Base-by-base conservation (phyloP, 306 rosid genomes). In the Aeschynomene evenia region DNA sequence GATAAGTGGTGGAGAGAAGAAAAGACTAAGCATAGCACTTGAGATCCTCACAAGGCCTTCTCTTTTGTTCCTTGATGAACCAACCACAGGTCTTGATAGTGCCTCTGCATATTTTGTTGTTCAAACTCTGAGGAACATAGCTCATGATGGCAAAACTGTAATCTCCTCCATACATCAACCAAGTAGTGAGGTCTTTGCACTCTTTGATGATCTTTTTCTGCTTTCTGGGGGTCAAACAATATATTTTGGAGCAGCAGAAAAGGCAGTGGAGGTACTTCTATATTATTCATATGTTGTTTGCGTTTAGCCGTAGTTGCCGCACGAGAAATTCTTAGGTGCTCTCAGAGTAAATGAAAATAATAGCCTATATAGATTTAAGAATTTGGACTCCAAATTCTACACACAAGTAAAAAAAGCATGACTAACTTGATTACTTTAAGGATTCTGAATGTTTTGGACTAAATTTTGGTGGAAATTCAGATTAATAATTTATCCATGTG, bases 121-220 rank as follows among this genome's bases (percentile, higher is more conserved):
- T 46, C 97, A 90, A 71, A 86, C 96, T 9, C 84, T 90, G 42
- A 76, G 97, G 69, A 82, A 80, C 22, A 82, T 90, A 36, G 94
- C 97, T 55, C 86, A 55, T 69, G 98, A 84, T 86, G 96, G 91
- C 3, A 83, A 81, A 72, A 94, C 97, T 65, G 91, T 90, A 7
- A 81, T 94, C 36, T 79, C 95, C 49, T 88, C 95, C 2, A 86
- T 94, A n/a, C 98, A 94, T 75, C 98, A 90, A 78, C 97, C 97
- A 6, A 94, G 98, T 24, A 85, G 96, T 78, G 98, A 94, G 77
- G 97, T 91, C 49, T 90, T 88, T 79, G 92, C 95, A 28, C 89
- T 90, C 48, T 94, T 94, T 87, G 98, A 94, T 75, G 82, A 85
- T 75, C 96, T 94, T n/a, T 84, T 90, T 52, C 81, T 94, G 50